Evolutionary conservation across 768 basidiomycete genomes (phyloP), one percentile per base, ranked within the genome.

Genomic region (Russula virescens): DNA sequence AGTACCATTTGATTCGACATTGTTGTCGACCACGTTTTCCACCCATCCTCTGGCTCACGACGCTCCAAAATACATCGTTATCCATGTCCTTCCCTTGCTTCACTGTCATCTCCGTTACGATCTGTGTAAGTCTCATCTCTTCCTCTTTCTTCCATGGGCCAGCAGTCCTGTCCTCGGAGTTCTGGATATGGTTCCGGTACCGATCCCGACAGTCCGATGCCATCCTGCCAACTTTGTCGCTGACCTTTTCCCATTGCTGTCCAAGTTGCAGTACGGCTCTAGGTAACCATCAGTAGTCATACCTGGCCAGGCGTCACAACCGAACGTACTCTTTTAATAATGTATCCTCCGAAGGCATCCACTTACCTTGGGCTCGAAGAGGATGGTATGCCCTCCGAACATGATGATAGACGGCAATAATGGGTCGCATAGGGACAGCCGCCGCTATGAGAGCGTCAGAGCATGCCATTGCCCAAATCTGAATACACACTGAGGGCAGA

Each of bases 1-100:
- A 49, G 73, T 62, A 89, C 90, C 91, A 94, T 81, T 94, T 94
- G 48, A 88, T 89, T 52, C 91, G 81, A 76, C 91, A 93, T 71
- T 94, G 91, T 68, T 91, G 88, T 66, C 91, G 79, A 40, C 86
- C 85, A 53, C 91, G 81, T 52, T 73, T 86, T 25, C 84, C 83
- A 43, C 85, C 88, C 91, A 94, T 93, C 50, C 80, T 79, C 53
- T 86, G 81, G 64, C 85, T 86, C 43, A 94, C 88, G 56, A 79
- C 79, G 18, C 84, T 83, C 91, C 91, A 94, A 73, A 91, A 92
- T 38, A 92, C 84, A 65, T 93, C 91, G 57, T 83, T 85, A 59
- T 91, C 89, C 56, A 83, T 73, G 67, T 87, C 81, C 69, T 83
- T 84, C n/a, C 88, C 89, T 71, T 85, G 81, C 56, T 82, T 79